These are phyloP conservation scores for Clarireedia paspali DNA, from an alignment of 2,329 filamentous ascomycete species.

Conservation along the genomic window DNA sequence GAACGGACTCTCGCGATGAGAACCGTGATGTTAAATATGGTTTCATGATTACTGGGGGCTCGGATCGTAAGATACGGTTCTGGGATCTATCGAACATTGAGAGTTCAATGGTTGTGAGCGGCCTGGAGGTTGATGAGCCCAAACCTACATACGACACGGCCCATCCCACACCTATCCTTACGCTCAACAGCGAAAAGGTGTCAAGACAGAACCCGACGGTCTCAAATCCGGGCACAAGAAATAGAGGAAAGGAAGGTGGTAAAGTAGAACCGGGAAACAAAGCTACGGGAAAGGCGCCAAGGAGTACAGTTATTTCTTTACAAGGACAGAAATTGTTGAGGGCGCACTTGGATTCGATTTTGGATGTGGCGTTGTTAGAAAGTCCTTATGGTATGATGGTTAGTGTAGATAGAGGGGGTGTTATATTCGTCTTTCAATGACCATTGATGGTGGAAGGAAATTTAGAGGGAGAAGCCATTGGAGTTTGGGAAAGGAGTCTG, in stretches of 20 bases:
- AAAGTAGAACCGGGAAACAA: constrained; percentile 23
- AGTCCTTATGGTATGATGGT: constrained; percentile 88
- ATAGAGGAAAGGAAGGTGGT: constrained; percentile 14
- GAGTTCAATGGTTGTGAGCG: constrained; percentile 72
- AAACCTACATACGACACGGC: constrained; percentile 65
- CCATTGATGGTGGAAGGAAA: neutral
- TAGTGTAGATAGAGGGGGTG: constrained; percentile 80
- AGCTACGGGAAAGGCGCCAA: constrained; percentile 43
- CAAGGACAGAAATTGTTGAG: constrained; percentile 82
- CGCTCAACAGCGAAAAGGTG: constrained; percentile 53
- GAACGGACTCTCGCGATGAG: constrained; percentile 62
- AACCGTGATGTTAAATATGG: constrained; percentile 67
- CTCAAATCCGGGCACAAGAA: constrained; percentile 25
- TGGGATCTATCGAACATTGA: constrained; percentile 83
- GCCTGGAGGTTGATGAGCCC: constrained; percentile 60
- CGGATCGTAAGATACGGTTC: constrained; percentile 85
- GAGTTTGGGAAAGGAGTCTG: constrained; percentile 13
- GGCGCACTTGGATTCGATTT: constrained; percentile 79
- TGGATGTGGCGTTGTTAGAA: constrained; percentile 84
- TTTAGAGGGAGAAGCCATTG: neutral
- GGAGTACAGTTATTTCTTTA: constrained; percentile 77
- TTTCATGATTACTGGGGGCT: constrained; percentile 80
- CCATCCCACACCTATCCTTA: constrained; percentile 55
- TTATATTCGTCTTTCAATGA: constrained; percentile 69
- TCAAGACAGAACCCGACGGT: constrained; percentile 24